A percentile compares a stretch with the other conserved stretches of the same genome.
phyloP scores from a whole-genome alignment of 2,329 filamentous ascomycete species.

The Colletotrichum euphorbiae region DNA sequence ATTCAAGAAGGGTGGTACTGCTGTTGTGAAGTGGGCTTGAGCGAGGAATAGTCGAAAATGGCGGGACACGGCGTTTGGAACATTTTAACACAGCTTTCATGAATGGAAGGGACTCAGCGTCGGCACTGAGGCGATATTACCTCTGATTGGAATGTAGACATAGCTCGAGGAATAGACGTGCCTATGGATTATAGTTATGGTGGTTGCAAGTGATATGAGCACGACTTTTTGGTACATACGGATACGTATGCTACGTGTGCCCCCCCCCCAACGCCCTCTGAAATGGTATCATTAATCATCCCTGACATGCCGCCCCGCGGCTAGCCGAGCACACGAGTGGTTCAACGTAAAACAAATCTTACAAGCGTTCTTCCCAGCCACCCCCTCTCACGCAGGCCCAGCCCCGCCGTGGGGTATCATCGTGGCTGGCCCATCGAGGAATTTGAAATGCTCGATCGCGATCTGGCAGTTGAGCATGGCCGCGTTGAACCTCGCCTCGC shows the following conservation, averaged over 20 bases:
- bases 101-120: constrained; percentile 2
- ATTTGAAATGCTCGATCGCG: constrained; percentile 83
- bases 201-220: not conserved
- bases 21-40: constrained; percentile 69
- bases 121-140: constrained; percentile 21
- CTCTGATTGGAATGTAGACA: constrained; percentile 37
- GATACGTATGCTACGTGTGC: not conserved
- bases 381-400: constrained; percentile 4
- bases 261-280: constrained; percentile 15
- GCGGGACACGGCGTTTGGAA: constrained; percentile 36
- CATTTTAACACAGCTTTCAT: constrained; percentile 16
- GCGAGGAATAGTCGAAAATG: constrained; percentile 4
- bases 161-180: constrained; percentile 29
- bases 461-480: constrained; percentile 92
- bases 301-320: constrained; percentile 31
- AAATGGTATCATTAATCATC: constrained; percentile 41
- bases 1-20: constrained; percentile 74
- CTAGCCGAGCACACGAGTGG: not conserved
- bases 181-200: not conserved
- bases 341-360: constrained; percentile 6
- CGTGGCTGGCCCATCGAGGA: constrained; percentile 64
- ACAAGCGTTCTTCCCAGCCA: not conserved
- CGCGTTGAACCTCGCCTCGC: constrained; percentile 90
- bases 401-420: constrained; percentile 39
- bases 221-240: not conserved